Base-by-base conservation (phyloP, 805 yeast genomes). In the Saccharomyces jurei region DNA sequence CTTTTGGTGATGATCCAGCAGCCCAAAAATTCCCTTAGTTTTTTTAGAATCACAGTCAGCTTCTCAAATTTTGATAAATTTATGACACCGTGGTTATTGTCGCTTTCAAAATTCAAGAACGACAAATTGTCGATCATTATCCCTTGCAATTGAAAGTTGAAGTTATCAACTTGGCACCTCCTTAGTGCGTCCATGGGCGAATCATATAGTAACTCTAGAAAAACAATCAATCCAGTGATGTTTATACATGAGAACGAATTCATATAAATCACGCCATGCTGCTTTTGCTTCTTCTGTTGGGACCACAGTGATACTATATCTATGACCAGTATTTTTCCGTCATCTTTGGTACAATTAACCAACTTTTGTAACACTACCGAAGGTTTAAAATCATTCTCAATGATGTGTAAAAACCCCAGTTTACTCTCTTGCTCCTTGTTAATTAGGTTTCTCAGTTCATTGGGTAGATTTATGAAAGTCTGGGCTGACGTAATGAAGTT, bases 111-210 rank as follows among this genome's bases (percentile, higher is more conserved):
- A 46, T 59, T 36, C 8, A 56, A 59, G 48, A 61, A 67, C 1
- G 73, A 68, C 8, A 69, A 44, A 53, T 69, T 69, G 54, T 69
- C 73, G 13, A 69, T 64, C 4, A 69, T 53, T n/a, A 69, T 60
- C 14, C 70, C 70, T 2, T 60, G 53, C 50, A 67, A 53, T 50
- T 61, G 68, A 21, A 53, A 56, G 26, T 49, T 22, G 26, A 22
- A 14, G 1, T 46, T 21, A 17, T 48, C 41, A 14, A 41, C 14
- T 14, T 54, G 57, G 51, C 68, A 65, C 46, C 65, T 57, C 11
- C 56, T 55, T 48, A 67, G 53, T 6, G 69, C 63, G 11, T 54
- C 60, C 41, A 29, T 51, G 3, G 71, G 71, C 13, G 57, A 54
- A 9, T 60, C 63, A 32, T 56, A 59, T 51, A 67, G 53, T 52